A percentile compares a stretch with the other conserved stretches of the same genome.
These are phyloP conservation scores for Ampelocalamus luodianensis DNA, from an alignment of 176 grass and related monocot species.

Conservation along the genomic window DNA sequence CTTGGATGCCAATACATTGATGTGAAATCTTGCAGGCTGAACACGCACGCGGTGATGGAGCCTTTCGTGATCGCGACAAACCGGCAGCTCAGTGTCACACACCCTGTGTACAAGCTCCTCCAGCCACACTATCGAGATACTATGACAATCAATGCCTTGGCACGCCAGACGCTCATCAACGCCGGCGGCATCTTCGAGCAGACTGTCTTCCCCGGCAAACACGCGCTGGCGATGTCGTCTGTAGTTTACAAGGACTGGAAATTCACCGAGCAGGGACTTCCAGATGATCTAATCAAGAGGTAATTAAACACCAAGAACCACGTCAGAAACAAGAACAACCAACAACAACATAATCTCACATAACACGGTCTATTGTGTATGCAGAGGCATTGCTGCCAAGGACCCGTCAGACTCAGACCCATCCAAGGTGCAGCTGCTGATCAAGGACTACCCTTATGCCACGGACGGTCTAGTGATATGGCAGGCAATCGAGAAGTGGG, in stretches of 20 bases:
- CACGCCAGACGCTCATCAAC: constrained; percentile 46
- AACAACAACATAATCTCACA: background rate
- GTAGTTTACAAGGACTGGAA: background rate
- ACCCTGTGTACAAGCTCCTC: constrained; percentile 25
- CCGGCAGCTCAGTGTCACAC: constrained; percentile 37
- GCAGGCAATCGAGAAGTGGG: constrained; percentile 23
- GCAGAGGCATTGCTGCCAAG: background rate
- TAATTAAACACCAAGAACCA: background rate
- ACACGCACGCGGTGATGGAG: constrained; percentile 38
- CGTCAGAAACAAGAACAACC: background rate
- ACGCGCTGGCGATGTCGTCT: constrained; percentile 36
- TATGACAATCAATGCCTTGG: constrained; percentile 37
- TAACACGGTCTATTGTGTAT: background rate
- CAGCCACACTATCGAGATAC: constrained; percentile 34
- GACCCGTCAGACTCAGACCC: background rate
- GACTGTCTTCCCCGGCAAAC: constrained; percentile 36
- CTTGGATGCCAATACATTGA: background rate
- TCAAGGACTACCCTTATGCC: constrained; percentile 30
- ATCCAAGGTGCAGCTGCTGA: background rate
- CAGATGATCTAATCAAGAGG: constrained; percentile 13
- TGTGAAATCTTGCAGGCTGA: background rate
- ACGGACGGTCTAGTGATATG: background rate
- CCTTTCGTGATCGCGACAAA: constrained; percentile 3
- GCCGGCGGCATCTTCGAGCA: constrained; percentile 44
- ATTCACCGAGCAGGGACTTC: constrained; percentile 25